phyloP scores from a whole-genome alignment of 495 filamentous ascomycete species.

The Penicillium longicatenatum region DNA sequence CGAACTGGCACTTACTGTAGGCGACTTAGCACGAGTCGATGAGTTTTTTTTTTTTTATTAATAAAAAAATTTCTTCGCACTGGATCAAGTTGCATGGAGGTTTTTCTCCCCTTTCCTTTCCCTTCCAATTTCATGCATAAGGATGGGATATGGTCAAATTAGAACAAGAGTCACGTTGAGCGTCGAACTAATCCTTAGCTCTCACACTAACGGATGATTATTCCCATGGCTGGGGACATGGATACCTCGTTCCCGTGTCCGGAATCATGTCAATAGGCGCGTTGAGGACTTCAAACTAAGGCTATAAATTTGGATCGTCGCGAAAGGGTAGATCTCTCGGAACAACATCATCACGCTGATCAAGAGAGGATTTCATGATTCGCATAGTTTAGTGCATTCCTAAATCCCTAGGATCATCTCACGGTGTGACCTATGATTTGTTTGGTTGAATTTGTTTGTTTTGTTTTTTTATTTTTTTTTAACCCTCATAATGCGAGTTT shows the following conservation, averaged over 20 bases:
- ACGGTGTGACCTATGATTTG: conserved; percentile 1
- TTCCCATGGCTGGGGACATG: neutral
- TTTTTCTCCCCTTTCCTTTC: neutral
- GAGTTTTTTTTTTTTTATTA: neutral
- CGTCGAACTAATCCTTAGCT: neutral
- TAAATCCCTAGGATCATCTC: conserved; percentile 5
- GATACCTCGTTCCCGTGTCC: neutral
- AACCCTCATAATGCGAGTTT: neutral
- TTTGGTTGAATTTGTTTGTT: neutral
- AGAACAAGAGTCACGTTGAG: neutral
- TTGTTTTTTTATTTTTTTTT: too few species aligned
- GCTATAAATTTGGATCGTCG: conserved; percentile 24
- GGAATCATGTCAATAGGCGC: neutral
- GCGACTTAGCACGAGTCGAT: too few species aligned
- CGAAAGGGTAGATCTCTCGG: conserved; percentile 11
- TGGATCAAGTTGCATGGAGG: too few species aligned
- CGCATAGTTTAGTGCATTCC: conserved; percentile 16
- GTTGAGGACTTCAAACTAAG: neutral
- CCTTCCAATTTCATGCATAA: neutral
- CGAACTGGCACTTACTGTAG: neutral
- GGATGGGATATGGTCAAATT: neutral
- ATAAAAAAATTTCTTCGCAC: too few species aligned
- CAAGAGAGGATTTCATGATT: conserved; percentile 5
- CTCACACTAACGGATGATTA: neutral
- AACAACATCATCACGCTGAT: neutral